Percentiles rank a stretch among this genome's conserved stretches.
These are phyloP conservation scores for Isatis tinctoria DNA, from an alignment of 345 rosid genomes.

Conservation along the genomic window DNA sequence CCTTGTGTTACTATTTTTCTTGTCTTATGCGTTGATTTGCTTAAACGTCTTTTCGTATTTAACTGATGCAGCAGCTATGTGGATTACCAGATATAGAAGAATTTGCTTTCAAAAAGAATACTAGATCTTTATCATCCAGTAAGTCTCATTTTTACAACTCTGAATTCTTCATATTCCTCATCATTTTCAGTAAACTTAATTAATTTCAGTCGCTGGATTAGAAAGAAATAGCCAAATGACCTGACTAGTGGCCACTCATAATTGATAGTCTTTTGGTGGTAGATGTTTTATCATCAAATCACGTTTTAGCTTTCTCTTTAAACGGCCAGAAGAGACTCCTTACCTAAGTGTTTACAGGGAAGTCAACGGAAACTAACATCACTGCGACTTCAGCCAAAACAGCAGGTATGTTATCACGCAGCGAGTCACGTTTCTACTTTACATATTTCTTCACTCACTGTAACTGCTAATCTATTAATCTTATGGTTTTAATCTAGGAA, in stretches of 20 bases:
- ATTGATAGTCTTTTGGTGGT: background rate
- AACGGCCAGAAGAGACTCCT: background rate
- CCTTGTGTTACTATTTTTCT: background rate
- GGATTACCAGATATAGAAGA: constrained; percentile 74
- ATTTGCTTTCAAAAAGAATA: constrained; percentile 52
- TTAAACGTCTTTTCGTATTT: background rate
- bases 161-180: background rate
- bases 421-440: background rate
- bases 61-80: constrained; percentile 41
- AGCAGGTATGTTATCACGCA: constrained; percentile 6
- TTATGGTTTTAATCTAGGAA: constrained; percentile 9
- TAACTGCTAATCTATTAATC: background rate
- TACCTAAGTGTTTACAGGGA: constrained; percentile 35
- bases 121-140: constrained; percentile 37
- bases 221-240: background rate
- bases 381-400: constrained; percentile 23
- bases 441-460: background rate
- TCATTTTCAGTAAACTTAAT: background rate
- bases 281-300: background rate
- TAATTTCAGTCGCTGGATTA: background rate
- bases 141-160: constrained; percentile 24
- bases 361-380: constrained; percentile 25
- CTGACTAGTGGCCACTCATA: background rate
- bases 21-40: background rate
- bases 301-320: background rate